Evolutionary conservation across 2,329 filamentous ascomycete genomes (phyloP).

Genomic region (Colletotrichum cordylinicola): DNA sequence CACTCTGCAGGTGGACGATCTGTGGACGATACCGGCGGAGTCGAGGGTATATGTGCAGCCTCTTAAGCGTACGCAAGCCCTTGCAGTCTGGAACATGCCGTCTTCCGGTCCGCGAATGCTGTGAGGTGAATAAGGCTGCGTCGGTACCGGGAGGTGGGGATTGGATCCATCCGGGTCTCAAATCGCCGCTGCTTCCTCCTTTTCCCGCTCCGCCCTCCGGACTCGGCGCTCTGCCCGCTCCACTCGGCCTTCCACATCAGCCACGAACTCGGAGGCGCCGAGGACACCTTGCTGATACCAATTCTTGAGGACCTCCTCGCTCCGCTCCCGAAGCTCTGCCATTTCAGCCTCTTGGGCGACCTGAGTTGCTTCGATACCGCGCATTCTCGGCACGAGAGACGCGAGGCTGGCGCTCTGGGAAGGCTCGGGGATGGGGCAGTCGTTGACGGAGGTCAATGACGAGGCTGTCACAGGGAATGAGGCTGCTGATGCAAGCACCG

Average conservation of each 20-base stretch:
- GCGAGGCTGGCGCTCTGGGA: constrained; percentile 61
- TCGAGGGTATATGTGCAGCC: background rate
- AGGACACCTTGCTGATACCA: constrained; percentile 81
- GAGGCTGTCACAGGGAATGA: constrained; percentile 62
- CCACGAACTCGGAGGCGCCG: constrained; percentile 70
- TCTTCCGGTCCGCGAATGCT: background rate
- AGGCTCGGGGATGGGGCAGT: constrained; percentile 63
- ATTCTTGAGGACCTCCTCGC: constrained; percentile 64
- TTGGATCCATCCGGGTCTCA: background rate
- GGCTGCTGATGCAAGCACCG: constrained; percentile 61
- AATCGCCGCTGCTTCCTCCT: constrained; percentile 45
- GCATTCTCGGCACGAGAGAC: constrained; percentile 66
- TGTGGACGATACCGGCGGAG: background rate
- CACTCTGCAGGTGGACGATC: background rate
- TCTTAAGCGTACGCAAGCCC: background rate
- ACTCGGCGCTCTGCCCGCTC: constrained; percentile 70
- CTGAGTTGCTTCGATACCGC: constrained; percentile 65
- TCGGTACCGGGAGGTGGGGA: background rate
- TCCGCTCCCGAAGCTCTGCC: constrained; percentile 66
- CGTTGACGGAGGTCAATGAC: constrained; percentile 59
- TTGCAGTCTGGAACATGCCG: background rate
- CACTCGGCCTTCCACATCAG: constrained; percentile 73
- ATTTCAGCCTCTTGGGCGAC: constrained; percentile 67
- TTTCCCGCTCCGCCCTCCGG: constrained; percentile 66
- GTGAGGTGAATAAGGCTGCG: background rate